Evolutionary conservation across 2,329 filamentous ascomycete species (phyloP), one percentile per base, ranked within the genome.

Genomic region (Venturiaceae sp.): DNA sequence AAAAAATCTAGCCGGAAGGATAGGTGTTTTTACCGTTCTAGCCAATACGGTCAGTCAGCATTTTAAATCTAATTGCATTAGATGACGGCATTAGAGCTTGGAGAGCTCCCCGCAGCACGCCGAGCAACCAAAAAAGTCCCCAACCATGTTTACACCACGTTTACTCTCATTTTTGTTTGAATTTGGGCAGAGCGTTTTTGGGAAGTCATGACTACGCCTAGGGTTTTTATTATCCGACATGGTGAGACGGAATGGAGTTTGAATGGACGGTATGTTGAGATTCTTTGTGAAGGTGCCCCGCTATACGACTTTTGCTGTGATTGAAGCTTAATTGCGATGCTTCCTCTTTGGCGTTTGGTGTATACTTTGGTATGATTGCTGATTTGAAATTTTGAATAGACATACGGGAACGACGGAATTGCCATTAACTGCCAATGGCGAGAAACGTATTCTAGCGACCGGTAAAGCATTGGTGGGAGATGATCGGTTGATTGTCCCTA

Each of bases 191-290:
- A 39, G 14, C 21, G 16, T 14, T n/a, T 2, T 19, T 39, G 37
- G 37, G 21, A 39, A 14, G 21, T 5, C 37, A 57, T 57, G 55
- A 19, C 39, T 13, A 75, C 75, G 26, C 76, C 77, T 5, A 71
- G 77, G 54, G 75, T 79, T 68, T 79, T 79, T 71, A 76, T 79
- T 62, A 72, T 79, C 66, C 89, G 92, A 65, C 92, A 96, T 69
- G 92, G 92, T 74, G 90, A 96, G 76, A 97, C 92, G 3, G 90
- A 95, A 77, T 97, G 92, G 92, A 95, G 89, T 5, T 83, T 95
- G 53, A 87, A 87, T 64, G 92, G 90, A 36, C 69, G 71, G 1
- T 58, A 55, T 50, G 55, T 57, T n/a, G n/a, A n/a, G n/a, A n/a
- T n/a, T n/a, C n/a, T 21, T 37, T 8, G 7, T 3, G 19, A 23